Evolutionary conservation across 1,284 basidiomycete species (phyloP), one percentile per base, ranked within the genome.

Genomic region (Trametes sp.): DNA sequence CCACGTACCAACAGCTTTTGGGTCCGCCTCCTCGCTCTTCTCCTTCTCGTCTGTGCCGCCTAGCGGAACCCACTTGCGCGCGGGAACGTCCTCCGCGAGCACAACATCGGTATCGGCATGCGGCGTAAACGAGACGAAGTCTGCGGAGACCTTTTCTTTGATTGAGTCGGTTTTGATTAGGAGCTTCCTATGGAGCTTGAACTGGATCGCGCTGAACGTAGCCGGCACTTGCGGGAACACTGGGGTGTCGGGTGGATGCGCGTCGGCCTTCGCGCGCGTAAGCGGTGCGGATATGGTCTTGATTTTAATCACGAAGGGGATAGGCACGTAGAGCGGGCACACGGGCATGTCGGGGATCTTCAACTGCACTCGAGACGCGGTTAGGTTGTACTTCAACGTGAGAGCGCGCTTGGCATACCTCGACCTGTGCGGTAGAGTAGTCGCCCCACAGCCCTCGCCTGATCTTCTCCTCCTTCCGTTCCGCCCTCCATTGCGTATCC

Each of bases 401-500:
- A n/a, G n/a, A n/a, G n/a, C n/a, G n/a, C n/a, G n/a, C n/a, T n/a
- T n/a, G n/a, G n/a, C 54, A 16, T 57, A 71, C 51, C 61, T 70
- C 48, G 14, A 61, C 61, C 52, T 52, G 55, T 19, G 65, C 70
- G n/a, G 63, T 57, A 14, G 67, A 36, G 53, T 70, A 66, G 9
- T 67, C 66, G 6, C 70, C 71, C 67, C 69, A 72, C 4, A 71
- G 48, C 4, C 70, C 67, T 23, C 59, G 57, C 2, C 71, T 41
- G n/a, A 72, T 69, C 29, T 64, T 64, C 28, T 66, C 59, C 31
- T 61, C 48, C 21, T 36, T 41, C 5, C 42, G 42, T 8, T 45
- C 7, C 4, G 52, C 66, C 42, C 55, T 52, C 63, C 63, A 69
- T 21, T 2, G 31, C 1, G 55, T 54, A 21, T 64, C 63, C 1